Base-by-base conservation (phyloP, 1,139 yeast genomes). In the Taiozyma sp. region DNA sequence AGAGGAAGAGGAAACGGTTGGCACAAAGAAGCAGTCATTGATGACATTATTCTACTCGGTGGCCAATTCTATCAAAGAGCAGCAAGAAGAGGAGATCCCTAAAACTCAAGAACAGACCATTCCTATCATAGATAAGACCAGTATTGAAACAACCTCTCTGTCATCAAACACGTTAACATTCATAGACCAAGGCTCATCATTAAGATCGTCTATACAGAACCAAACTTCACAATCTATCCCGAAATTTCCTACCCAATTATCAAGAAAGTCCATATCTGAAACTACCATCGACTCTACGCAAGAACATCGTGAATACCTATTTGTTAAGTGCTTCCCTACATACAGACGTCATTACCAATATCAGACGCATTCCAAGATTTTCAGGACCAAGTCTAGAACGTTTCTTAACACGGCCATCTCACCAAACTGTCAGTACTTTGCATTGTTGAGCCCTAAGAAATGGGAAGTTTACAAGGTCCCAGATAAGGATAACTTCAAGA, bases 251-350 rank as follows among this genome's bases (percentile, higher is more conserved):
- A 22, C 43, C 5, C 19, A 24, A 13, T 24, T 24, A 40, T 22
- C 29, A 22, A 24, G 19, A 14, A 24, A 8, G 9, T 22, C 28
- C 16, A 24, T 40, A 19, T 24, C 43, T 3, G 29, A 22, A 32
- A 16, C 32, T 2, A 26, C 46, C 26, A 24, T 35, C 5, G n/a
- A 35, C 13, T 22, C 43, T 13, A 40, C 28, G 35, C 53, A 56
- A 29, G 58, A 57, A 42, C 56, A 57, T 43, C 56, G 58, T 41
- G 95, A 88, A 64, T 74, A 79, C 56, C 75, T 83, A 52, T 88
- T 83, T 66, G 81, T 84, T 19, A 85, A 83, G 60, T 88, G 95
- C 59, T 90, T 88, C 68, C 97, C 97, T 1, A 79, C 83, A 52
- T 88, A 86, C 64, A 73, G 96, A 51, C 84, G 85, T 61, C 74